Conservation (phyloP, 805 yeast genomes). For the Ogataea glucozyma region DNA sequence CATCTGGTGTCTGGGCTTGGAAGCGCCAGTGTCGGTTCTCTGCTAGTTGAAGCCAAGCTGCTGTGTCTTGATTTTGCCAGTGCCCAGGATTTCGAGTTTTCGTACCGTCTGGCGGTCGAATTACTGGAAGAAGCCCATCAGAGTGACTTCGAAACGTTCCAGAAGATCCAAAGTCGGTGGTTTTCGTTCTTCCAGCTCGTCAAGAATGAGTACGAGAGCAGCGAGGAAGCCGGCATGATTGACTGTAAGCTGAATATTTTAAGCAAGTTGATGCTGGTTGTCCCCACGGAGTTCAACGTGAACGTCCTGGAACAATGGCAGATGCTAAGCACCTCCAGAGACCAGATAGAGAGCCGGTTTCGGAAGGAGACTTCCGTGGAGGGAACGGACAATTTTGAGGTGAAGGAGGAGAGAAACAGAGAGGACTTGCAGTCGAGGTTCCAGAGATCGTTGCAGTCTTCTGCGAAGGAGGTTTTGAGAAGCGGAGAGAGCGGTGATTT, state of each 20-base stretch:
- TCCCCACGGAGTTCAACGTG: constrained; percentile 56
- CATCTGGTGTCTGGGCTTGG: constrained; percentile 43
- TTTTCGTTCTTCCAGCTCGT: constrained; percentile 73
- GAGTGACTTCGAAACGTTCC: constrained; percentile 13
- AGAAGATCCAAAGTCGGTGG: constrained; percentile 50
- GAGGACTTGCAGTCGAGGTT: constrained; percentile 30
- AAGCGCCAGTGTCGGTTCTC: constrained; percentile 20
- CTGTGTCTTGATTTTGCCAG: constrained; percentile 70
- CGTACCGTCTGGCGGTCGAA: constrained; percentile 45
- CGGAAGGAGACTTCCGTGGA: background rate
- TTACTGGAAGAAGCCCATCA: constrained; percentile 35
- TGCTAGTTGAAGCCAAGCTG: constrained; percentile 31
- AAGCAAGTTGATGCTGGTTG: constrained; percentile 49
- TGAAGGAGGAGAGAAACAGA: constrained; percentile 1
- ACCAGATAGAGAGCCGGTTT: constrained; percentile 28
- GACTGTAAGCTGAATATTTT: constrained; percentile 53
- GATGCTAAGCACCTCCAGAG: constrained; percentile 37
- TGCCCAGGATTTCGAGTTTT: constrained; percentile 60
- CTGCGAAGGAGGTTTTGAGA: constrained; percentile 28
- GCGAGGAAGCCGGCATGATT: constrained; percentile 13
- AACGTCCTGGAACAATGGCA: constrained; percentile 67
- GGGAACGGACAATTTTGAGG: constrained; percentile 2
- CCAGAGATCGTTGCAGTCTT: constrained; percentile 30
- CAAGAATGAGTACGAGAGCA: constrained; percentile 38
- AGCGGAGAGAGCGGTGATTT: constrained; percentile 27